phyloP scores from a whole-genome alignment of 306 rosid genomes.

The Elaeagnus macrophylla region DNA sequence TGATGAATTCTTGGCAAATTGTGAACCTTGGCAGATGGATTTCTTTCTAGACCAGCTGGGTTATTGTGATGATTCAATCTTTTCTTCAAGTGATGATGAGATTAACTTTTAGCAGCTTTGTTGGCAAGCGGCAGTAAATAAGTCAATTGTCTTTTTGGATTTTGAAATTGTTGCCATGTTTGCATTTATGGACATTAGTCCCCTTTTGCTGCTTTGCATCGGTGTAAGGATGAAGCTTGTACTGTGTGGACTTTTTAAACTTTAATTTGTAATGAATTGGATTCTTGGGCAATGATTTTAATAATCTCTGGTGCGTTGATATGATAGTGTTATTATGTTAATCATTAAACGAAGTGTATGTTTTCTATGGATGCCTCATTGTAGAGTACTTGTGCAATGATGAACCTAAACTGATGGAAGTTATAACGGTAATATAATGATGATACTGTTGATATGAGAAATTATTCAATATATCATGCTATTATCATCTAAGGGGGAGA shows the following conservation, averaged over 20 bases:
- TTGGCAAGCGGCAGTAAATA: constrained; percentile 11
- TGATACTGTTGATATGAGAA: too few relatives aligned
- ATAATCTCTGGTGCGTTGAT: too few relatives aligned
- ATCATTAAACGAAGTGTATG: too few relatives aligned
- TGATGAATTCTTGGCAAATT: constrained; percentile 23
- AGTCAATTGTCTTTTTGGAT: background rate
- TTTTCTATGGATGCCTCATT: too few relatives aligned
- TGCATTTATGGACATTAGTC: constrained; percentile 16
- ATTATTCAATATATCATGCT: too few relatives aligned
- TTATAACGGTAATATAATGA: too few relatives aligned
- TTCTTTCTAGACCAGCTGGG: constrained; percentile 26
- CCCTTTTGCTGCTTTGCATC: background rate
- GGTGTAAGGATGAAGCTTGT: constrained; percentile 8
- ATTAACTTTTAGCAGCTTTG: constrained; percentile 16
- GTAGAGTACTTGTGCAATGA: too few relatives aligned
- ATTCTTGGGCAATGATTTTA: background rate
- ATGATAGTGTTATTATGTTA: too few relatives aligned
- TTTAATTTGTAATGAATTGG: background rate
- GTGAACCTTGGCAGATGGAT: constrained; percentile 24
- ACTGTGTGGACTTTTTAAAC: constrained; percentile 14
- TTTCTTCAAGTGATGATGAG: constrained; percentile 31
- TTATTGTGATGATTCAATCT: constrained; percentile 17
- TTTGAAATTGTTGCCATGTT: constrained; percentile 14
- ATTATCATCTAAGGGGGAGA: too few relatives aligned
- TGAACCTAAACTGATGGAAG: too few relatives aligned